Percentiles rank a stretch among this genome's conserved stretches.
Conservation (phyloP, 768 basidiomycete genomes). For the Amanita inopinata region DNA sequence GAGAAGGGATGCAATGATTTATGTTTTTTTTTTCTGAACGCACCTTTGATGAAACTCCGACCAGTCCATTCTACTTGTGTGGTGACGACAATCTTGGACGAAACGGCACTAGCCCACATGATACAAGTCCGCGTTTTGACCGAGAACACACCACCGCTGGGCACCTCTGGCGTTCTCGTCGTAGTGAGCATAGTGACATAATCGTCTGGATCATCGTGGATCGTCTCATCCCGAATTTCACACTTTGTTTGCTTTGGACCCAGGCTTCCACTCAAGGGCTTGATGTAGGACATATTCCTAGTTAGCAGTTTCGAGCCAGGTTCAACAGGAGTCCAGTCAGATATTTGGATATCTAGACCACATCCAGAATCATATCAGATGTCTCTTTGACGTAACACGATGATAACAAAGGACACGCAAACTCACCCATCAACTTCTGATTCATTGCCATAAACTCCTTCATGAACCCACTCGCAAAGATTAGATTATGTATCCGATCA, state of each 20-base stretch:
- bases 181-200: slow-evolving; percentile 79
- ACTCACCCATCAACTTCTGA: slow-evolving; percentile 80
- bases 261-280: slow-evolving; percentile 77
- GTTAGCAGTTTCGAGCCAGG: slow-evolving; percentile 60
- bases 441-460: slow-evolving; percentile 89
- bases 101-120: slow-evolving; percentile 81
- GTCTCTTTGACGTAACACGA: too few relatives aligned
- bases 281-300: slow-evolving; percentile 94
- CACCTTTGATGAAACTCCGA: slow-evolving; percentile 92
- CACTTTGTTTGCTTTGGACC: slow-evolving; percentile 96
- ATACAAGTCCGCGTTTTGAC: slow-evolving; percentile 94
- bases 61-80: slow-evolving; percentile 95
- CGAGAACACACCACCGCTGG: slow-evolving; percentile 84
- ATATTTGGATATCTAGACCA: slow-evolving; percentile 94
- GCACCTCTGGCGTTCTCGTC: slow-evolving; percentile 90
- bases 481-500: slow-evolving; percentile 90
- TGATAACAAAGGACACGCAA: too few relatives aligned
- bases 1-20: background rate
- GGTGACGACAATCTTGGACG: slow-evolving; percentile 76
- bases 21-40: too few relatives aligned
- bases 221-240: slow-evolving; percentile 82
- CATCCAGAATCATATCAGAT: too few relatives aligned
- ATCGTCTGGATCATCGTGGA: slow-evolving; percentile 74
- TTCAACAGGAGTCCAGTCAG: slow-evolving; percentile 78
- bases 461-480: slow-evolving; percentile 93